Evolutionary conservation across 2,329 filamentous ascomycete genomes (phyloP).

Genomic region (Alternaria angustiovoidea): DNA sequence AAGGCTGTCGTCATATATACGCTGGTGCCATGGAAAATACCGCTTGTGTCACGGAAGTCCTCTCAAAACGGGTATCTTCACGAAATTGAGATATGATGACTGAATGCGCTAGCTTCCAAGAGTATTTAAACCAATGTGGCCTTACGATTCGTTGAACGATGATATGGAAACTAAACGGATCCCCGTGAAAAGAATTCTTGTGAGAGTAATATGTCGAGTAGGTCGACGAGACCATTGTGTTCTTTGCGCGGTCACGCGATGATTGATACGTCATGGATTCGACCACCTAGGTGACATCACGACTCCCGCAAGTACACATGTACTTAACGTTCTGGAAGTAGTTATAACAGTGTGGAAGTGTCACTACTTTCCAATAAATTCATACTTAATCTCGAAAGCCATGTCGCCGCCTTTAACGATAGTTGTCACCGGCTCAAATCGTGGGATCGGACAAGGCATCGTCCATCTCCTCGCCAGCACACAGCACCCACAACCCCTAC

Average conservation of each 20-base stretch:
- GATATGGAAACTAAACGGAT: no score
- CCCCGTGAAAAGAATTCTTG: no score
- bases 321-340: neutral
- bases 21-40: neutral
- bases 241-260: neutral
- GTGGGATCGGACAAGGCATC: slow-evolving; percentile 35
- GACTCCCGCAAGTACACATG: neutral
- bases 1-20: neutral
- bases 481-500: slow-evolving; percentile 18
- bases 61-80: no score
- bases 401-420: slow-evolving; percentile 27
- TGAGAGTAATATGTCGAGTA: no score
- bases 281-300: slow-evolving; percentile 8
- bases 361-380: neutral
- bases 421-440: slow-evolving; percentile 34
- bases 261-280: slow-evolving; percentile 11
- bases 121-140: no score
- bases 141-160: no score
- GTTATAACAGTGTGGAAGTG: neutral
- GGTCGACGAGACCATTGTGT: no score
- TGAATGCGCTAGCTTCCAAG: no score
- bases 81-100: no score
- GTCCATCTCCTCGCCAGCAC: slow-evolving; percentile 28
- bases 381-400: neutral
- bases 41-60: neutral